A percentile compares a stretch with the other conserved stretches of the same genome.
phyloP scores from a whole-genome alignment of 2,329 filamentous ascomycete genomes.

The Exophiala lecanii-corni region DNA sequence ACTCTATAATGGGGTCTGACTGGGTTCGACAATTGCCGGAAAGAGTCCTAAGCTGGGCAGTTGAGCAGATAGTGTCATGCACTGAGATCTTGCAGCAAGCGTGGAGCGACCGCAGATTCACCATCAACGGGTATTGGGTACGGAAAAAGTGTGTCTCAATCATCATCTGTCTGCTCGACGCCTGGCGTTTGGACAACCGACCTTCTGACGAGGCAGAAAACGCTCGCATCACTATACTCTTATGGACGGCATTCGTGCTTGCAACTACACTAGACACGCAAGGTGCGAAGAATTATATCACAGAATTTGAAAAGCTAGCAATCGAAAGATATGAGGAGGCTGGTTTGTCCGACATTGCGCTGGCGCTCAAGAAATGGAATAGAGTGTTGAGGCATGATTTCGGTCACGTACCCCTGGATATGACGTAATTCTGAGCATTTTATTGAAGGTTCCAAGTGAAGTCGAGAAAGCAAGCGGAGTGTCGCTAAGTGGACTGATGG shows the following conservation, averaged over 20 bases:
- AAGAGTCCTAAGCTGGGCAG: background rate
- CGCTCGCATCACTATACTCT: background rate
- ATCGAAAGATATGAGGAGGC: background rate
- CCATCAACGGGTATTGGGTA: slow-evolving; percentile 1
- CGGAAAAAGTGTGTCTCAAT: background rate
- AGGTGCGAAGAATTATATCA: background rate
- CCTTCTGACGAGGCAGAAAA: background rate
- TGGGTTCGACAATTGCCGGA: background rate
- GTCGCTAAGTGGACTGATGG: background rate
- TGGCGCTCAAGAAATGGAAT: background rate
- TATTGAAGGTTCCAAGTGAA: background rate
- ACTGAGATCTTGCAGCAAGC: background rate
- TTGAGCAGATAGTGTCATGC: background rate
- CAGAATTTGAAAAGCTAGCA: background rate
- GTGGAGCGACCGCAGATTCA: background rate
- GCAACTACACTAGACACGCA: background rate
- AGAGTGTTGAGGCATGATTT: background rate
- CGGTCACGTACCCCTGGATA: background rate
- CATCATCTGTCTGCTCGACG: background rate
- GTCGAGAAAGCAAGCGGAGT: background rate
- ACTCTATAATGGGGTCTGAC: background rate
- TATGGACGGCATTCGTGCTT: background rate
- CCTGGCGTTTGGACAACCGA: background rate
- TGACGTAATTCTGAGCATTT: background rate
- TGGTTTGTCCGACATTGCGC: background rate